A percentile compares a stretch with the other conserved stretches of the same genome.
Conservation (phyloP, 192 early-diverging fungal species). For the Chytriomyces confervae region DNA sequence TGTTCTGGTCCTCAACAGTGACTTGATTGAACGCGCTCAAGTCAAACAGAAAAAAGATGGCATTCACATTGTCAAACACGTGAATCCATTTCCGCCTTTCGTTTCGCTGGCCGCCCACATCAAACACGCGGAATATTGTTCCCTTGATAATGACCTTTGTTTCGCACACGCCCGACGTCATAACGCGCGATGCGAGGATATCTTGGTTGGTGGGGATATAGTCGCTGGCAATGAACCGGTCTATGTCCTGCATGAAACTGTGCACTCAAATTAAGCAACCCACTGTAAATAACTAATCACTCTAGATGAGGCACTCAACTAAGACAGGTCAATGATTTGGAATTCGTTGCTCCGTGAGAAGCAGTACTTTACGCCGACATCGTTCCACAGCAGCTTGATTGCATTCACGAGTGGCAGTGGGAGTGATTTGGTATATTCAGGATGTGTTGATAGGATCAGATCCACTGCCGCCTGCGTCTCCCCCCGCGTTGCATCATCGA, state of each 20-base stretch:
- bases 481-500: neutral
- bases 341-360: constrained; percentile 84
- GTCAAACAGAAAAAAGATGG: constrained; percentile 93
- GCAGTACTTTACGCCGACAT: constrained; percentile 79
- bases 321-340: constrained; percentile 90
- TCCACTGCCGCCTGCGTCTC: neutral
- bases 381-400: constrained; percentile 80
- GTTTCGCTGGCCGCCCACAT: constrained; percentile 86
- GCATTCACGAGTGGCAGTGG: constrained; percentile 69
- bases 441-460: neutral
- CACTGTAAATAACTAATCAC: neutral
- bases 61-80: constrained; percentile 84
- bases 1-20: constrained; percentile 73
- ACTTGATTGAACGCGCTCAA: constrained; percentile 94
- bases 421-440: neutral
- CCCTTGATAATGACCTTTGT: constrained; percentile 22
- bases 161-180: constrained; percentile 27
- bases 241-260: constrained; percentile 27
- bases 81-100: constrained; percentile 91
- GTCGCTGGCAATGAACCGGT: neutral
- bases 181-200: constrained; percentile 20
- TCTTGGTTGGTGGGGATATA: constrained; percentile 28
- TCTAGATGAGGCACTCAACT: constrained; percentile 28
- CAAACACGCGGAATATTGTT: constrained; percentile 71
- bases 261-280: neutral